Evolutionary conservation across 2,329 filamentous ascomycete genomes (phyloP).

Genomic region (Aspergillus japonicus): DNA sequence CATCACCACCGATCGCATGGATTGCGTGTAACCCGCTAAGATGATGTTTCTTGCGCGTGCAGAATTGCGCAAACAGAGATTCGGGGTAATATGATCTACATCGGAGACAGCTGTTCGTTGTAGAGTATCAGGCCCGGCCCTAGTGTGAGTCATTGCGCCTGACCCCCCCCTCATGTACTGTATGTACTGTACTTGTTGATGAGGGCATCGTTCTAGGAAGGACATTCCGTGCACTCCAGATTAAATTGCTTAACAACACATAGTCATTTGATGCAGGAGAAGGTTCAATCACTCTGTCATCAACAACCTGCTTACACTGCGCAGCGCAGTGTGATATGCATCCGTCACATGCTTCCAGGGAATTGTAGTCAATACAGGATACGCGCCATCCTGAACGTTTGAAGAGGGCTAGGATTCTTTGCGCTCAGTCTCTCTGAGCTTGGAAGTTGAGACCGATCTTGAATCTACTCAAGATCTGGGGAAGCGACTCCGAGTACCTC

Average conservation of each 20-base stretch:
- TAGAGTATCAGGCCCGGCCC: background rate
- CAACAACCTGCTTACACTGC: background rate
- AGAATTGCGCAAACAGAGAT: background rate
- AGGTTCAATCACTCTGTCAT: background rate
- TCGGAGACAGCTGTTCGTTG: background rate
- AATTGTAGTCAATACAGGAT: background rate
- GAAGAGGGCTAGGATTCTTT: background rate
- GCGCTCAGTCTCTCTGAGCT: background rate
- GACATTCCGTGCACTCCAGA: background rate
- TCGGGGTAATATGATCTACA: background rate
- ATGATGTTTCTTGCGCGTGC: background rate
- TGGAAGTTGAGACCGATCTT: background rate
- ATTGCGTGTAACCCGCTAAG: constrained; percentile 6
- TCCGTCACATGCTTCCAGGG: background rate
- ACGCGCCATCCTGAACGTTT: background rate
- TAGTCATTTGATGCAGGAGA: constrained; percentile 2
- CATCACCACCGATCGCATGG: background rate
- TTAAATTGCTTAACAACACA: background rate
- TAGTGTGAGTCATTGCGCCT: constrained; percentile 11
- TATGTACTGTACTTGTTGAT: background rate
- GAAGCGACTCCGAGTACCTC: background rate
- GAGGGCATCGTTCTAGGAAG: background rate
- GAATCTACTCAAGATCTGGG: background rate
- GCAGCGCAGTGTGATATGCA: background rate
- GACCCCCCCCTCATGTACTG: background rate